phyloP scores from a whole-genome alignment of 129 eudicot species.

The Glebionis coronaria region DNA sequence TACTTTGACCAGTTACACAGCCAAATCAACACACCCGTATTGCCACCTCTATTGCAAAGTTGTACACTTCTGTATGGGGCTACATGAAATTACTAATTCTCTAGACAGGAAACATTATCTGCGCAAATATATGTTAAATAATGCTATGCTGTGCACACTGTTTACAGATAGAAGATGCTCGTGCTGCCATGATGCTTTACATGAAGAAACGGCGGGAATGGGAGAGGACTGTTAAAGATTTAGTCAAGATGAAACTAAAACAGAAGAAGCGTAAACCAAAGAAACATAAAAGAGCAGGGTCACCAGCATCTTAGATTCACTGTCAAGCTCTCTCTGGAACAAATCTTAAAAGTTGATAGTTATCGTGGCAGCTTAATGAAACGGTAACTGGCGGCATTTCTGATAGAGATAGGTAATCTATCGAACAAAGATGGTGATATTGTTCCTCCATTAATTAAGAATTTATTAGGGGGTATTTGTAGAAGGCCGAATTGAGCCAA shows the following conservation, averaged over 20 bases:
- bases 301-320: slow-evolving; percentile 18
- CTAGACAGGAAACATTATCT: neutral
- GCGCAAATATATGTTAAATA: neutral
- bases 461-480: neutral
- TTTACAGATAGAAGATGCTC: slow-evolving; percentile 88
- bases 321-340: neutral
- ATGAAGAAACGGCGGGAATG: slow-evolving; percentile 68
- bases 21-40: too few relatives aligned
- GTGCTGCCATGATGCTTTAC: slow-evolving; percentile 95
- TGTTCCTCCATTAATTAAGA: slow-evolving; percentile 9
- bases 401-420: neutral
- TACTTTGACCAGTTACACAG: too few relatives aligned
- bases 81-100: neutral
- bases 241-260: slow-evolving; percentile 50
- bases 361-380: neutral
- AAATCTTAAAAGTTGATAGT: neutral
- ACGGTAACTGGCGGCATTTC: neutral
- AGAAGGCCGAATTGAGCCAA: slow-evolving; percentile 18
- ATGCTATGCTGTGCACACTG: neutral
- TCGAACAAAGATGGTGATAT: neutral
- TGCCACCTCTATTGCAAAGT: neutral
- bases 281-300: slow-evolving; percentile 30
- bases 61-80: neutral
- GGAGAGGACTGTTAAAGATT: slow-evolving; percentile 70
- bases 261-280: slow-evolving; percentile 67